Evolutionary conservation across 2,329 filamentous ascomycete genomes (phyloP), one percentile per base, ranked within the genome.

Genomic region (Ophiostoma perfectum): DNA sequence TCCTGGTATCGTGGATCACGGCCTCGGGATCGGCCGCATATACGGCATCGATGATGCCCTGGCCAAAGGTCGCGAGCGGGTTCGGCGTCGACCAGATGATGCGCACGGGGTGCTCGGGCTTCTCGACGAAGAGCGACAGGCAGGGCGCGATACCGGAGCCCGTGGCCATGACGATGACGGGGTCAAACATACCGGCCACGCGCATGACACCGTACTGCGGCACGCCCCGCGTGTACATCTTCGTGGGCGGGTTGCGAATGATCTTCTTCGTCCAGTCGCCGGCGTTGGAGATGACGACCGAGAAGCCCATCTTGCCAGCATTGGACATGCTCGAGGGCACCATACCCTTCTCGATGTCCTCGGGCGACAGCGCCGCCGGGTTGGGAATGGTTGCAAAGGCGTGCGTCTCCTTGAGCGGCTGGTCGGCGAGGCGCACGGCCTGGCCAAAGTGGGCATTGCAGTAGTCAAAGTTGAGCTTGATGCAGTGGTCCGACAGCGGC

Each of bases 351-450:
- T 8, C 64, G 58, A 55, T 62, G 3, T 71, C 64, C n/a, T 27
- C 52, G 7, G 67, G 63, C 8, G 62, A 41, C 45, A 66, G 44
- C 12, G 73, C 73, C 67, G 79, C 75, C 2, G 84, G 81, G 70
- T 86, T 83, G 0, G 89, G 87, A 70, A 93, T 90, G 1, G 88
- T 88, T 60, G 90, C 90, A 74, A 93, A 93, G 0, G 87, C 85
- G 78, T 93, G 90, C 82, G 89, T 91, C 77, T 93, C 90, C 8
- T 83, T 78, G 52, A 92, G 80, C 0, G 90, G 89, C 8, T 82
- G 81, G 67, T 83, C 82, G 3, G 89, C 85, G 38, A 92, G 78
- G 55, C 88, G 85, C 66, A 86, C 80, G 63, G 82, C 83, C 68
- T 83, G 82, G 71, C 85, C 82, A 69, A 83, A 81, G 66, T 83